These are phyloP conservation scores for Omphalotus guepiniiformis DNA, from an alignment of 768 basidiomycete species.

Conservation along the genomic window DNA sequence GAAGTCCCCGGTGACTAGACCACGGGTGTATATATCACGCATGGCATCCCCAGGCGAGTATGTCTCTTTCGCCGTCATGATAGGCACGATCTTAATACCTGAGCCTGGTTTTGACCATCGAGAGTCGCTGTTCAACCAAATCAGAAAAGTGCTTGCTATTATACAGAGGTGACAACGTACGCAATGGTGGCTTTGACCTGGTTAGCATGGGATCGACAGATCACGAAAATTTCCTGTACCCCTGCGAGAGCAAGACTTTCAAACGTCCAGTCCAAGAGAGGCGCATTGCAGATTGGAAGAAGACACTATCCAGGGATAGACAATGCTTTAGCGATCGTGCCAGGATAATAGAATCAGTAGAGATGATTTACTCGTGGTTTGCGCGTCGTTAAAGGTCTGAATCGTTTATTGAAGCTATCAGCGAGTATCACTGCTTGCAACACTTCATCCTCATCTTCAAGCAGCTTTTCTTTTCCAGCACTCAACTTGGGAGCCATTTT, in stretches of 20 bases:
- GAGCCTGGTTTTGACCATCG: constrained; percentile 81
- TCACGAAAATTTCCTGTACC: constrained; percentile 93
- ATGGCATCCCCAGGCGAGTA: constrained; percentile 89
- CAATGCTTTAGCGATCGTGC: constrained; percentile 7
- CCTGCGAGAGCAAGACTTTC: constrained; percentile 93
- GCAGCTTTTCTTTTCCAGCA: constrained; percentile 56
- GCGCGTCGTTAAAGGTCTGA: constrained; percentile 82
- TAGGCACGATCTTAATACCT: constrained; percentile 79
- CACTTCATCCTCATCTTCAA: constrained; percentile 75
- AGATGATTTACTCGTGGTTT: constrained; percentile 71
- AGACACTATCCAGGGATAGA: constrained; percentile 63
- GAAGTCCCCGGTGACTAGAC: constrained; percentile 87
- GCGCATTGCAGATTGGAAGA: constrained; percentile 90
- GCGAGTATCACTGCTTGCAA: constrained; percentile 94
- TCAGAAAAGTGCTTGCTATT: constrained; percentile 6
- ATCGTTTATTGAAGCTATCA: constrained; percentile 93
- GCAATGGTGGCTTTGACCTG: constrained; percentile 81
- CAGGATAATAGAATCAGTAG: not conserved
- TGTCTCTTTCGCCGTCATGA: constrained; percentile 81
- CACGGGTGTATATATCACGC: constrained; percentile 90
- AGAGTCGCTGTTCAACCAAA: constrained; percentile 49
- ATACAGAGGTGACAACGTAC: constrained; percentile 40
- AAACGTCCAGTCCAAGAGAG: constrained; percentile 93
- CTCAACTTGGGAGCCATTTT: constrained; percentile 65
- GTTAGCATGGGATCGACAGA: constrained; percentile 87